Conservation (phyloP, 1,284 basidiomycete genomes). For the Tylopilus sp. region DNA sequence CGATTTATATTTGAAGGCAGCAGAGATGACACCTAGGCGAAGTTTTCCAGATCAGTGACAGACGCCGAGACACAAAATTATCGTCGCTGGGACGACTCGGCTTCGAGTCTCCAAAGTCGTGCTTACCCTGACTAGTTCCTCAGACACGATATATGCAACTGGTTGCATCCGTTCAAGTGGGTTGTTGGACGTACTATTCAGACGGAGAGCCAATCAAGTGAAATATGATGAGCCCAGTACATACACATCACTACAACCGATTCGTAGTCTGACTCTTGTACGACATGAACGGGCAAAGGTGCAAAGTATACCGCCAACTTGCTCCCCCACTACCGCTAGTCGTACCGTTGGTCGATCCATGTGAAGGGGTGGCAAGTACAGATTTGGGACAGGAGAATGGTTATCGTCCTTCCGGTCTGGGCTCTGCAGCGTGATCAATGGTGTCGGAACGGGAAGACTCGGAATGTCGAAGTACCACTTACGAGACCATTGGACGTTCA, state of each 20-base stretch:
- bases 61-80: background rate
- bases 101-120: background rate
- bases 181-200: background rate
- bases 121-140: slow-evolving; percentile 49
- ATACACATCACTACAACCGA: background rate
- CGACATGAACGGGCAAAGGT: too few relatives aligned
- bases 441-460: background rate
- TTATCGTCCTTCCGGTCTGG: slow-evolving; percentile 41
- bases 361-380: background rate
- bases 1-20: slow-evolving; percentile 82
- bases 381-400: background rate
- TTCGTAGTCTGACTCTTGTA: background rate
- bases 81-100: background rate
- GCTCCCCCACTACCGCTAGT: background rate
- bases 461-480: slow-evolving; percentile 32
- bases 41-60: slow-evolving; percentile 4
- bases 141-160: slow-evolving; percentile 55
- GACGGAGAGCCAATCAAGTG: background rate
- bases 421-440: slow-evolving; percentile 31
- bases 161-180: slow-evolving; percentile 7
- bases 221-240: background rate
- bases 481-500: slow-evolving; percentile 88
- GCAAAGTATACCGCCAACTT: too few relatives aligned
- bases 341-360: background rate
- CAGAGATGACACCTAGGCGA: slow-evolving; percentile 55